These are phyloP conservation scores for Gynandropsis gynandra DNA, from an alignment of 345 rosid species.

Conservation along the genomic window DNA sequence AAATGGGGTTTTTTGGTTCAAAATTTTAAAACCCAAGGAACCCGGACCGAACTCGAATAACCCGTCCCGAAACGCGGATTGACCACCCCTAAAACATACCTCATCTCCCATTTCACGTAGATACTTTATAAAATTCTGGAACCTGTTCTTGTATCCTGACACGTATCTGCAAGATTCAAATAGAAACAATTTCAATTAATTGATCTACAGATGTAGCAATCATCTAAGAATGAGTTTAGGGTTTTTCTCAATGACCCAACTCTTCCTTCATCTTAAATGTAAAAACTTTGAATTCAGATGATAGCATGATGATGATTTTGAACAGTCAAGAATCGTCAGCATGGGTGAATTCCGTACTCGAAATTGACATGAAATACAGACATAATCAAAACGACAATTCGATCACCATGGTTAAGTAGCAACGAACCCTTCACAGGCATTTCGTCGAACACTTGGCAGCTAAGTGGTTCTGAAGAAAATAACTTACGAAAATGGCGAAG, in stretches of 20 bases:
- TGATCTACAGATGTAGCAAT: background rate
- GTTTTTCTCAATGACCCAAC: background rate
- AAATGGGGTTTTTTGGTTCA: too few species aligned
- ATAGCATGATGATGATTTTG: background rate
- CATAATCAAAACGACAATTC: too few species aligned
- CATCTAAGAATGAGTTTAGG: too few species aligned
- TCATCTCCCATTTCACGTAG: conserved; percentile 98
- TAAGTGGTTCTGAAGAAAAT: background rate
- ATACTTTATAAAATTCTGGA: conserved; percentile 90
- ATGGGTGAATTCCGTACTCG: background rate
- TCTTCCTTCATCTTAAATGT: conserved; percentile 8
- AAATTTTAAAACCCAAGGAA: too few species aligned
- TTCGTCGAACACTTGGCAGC: conserved; percentile 23
- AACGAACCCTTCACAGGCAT: conserved; percentile 13
- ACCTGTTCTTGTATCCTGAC: conserved; percentile 93
- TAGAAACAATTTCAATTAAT: conserved; percentile 1
- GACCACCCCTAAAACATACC: too few species aligned
- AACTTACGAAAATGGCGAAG: conserved; percentile 96
- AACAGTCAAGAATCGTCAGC: background rate
- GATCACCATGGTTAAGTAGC: too few species aligned
- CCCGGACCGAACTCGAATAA: too few species aligned
- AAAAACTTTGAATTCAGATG: conserved; percentile 8
- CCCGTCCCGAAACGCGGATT: too few species aligned
- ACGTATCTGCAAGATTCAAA: conserved; percentile 65
- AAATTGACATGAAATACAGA: background rate